A percentile compares a stretch with the other conserved stretches of the same genome.
Evolutionary conservation across 2,329 filamentous ascomycete species (phyloP).

Genomic region (Xylaria sp.): DNA sequence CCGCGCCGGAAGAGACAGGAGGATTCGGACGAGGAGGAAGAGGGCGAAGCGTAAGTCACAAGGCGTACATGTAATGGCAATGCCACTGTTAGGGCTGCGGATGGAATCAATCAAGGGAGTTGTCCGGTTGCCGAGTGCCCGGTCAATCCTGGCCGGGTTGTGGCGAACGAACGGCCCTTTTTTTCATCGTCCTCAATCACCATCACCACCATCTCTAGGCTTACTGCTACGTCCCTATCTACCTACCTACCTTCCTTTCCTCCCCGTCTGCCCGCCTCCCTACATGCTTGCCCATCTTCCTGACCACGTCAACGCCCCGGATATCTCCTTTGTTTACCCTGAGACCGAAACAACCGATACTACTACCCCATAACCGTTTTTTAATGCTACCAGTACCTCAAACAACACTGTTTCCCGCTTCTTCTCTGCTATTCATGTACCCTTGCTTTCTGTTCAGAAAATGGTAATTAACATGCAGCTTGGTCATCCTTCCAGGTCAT

Average conservation of each 20-base stretch:
- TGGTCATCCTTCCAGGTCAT: conserved; percentile 66
- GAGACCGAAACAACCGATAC: not conserved
- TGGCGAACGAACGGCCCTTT: not conserved
- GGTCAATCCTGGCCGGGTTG: no score
- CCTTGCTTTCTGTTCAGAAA: not conserved
- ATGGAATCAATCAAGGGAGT: not conserved
- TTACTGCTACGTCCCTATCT: not conserved
- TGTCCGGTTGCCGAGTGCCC: no score
- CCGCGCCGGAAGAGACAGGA: conserved; percentile 63
- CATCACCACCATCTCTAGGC: not conserved
- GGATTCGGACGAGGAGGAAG: conserved; percentile 78
- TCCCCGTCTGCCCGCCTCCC: not conserved
- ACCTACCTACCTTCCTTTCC: not conserved
- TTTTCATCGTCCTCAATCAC: not conserved
- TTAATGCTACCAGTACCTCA: not conserved
- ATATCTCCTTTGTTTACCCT: conserved; percentile 8
- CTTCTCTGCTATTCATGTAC: not conserved
- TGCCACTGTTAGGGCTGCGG: not conserved
- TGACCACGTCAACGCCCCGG: not conserved
- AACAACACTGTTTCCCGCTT: not conserved
- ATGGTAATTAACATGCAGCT: conserved; percentile 22
- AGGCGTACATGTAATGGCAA: not conserved
- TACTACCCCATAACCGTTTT: not conserved
- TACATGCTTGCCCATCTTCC: not conserved
- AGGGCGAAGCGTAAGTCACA: conserved; percentile 79